Percentiles rank a stretch among this genome's conserved stretches.
phyloP scores from a whole-genome alignment of 1,139 yeast genomes.

The Kodamaea sp. region DNA sequence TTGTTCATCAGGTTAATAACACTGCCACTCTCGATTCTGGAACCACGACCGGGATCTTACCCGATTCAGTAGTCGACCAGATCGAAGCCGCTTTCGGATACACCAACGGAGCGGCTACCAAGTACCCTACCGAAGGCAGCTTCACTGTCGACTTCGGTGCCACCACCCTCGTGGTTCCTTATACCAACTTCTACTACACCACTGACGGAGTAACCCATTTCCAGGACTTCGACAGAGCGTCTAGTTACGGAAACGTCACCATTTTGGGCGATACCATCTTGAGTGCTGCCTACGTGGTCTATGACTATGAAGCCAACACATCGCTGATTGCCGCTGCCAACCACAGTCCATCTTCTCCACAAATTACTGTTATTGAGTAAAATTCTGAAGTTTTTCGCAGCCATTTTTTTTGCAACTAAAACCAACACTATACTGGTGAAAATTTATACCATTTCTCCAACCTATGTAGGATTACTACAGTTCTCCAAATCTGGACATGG shows the following conservation, averaged over 20 bases:
- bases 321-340: slow-evolving; percentile 1
- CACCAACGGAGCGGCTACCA: no score
- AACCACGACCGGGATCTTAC: neutral
- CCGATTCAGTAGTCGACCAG: neutral
- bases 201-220: neutral
- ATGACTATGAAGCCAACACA: neutral
- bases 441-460: neutral
- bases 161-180: neutral
- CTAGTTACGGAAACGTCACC: neutral
- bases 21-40: neutral
- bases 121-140: no score
- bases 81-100: no score
- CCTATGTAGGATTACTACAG: neutral
- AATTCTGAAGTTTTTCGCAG: no score
- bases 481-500: neutral
- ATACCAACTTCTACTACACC: neutral
- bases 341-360: no score
- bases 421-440: no score
- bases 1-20: neutral
- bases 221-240: neutral
- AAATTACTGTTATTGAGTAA: no score
- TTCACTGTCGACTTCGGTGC: neutral
- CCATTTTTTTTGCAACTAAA: no score
- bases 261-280: neutral
- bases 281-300: neutral